Evolutionary conservation across 306 rosid genomes (phyloP).

Genomic region (Notholithocarpus densiflorus): DNA sequence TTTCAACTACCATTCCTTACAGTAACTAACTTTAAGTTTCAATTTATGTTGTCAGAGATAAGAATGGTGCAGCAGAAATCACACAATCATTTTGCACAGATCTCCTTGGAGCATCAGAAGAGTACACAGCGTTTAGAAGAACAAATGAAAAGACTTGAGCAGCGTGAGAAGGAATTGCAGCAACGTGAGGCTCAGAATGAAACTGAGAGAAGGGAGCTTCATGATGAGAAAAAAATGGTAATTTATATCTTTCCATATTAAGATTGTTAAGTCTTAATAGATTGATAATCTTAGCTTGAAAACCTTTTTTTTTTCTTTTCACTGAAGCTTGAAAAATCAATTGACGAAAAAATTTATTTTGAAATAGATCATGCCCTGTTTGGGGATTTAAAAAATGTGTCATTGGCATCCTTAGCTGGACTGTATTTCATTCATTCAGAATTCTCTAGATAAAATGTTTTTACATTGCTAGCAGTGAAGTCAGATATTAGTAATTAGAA

Average conservation of each 20-base stretch:
- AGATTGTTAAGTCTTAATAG: neutral
- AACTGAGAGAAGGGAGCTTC: constrained; percentile 47
- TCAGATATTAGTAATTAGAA: neutral
- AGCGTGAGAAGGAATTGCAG: constrained; percentile 47
- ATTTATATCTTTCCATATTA: neutral
- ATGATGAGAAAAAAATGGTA: constrained; percentile 55
- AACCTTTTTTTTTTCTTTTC: neutral
- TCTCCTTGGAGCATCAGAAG: constrained; percentile 44
- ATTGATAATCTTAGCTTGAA: neutral
- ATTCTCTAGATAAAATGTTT: neutral
- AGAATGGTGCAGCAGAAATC: constrained; percentile 35
- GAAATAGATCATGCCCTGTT: neutral
- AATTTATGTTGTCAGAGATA: constrained; percentile 39
- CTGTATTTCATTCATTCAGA: neutral
- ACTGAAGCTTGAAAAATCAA: neutral
- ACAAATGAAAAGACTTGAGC: constrained; percentile 42
- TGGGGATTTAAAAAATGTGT: neutral
- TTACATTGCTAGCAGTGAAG: neutral
- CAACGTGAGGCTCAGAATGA: constrained; percentile 45
- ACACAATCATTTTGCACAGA: constrained; percentile 22
- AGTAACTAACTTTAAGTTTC: constrained; percentile 18
- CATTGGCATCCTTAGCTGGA: neutral
- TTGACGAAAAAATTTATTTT: neutral
- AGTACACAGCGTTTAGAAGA: constrained; percentile 38
- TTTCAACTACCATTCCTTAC: constrained; percentile 5